Conservation (phyloP, 805 yeast genomes). For the Komagataella ulmi region DNA sequence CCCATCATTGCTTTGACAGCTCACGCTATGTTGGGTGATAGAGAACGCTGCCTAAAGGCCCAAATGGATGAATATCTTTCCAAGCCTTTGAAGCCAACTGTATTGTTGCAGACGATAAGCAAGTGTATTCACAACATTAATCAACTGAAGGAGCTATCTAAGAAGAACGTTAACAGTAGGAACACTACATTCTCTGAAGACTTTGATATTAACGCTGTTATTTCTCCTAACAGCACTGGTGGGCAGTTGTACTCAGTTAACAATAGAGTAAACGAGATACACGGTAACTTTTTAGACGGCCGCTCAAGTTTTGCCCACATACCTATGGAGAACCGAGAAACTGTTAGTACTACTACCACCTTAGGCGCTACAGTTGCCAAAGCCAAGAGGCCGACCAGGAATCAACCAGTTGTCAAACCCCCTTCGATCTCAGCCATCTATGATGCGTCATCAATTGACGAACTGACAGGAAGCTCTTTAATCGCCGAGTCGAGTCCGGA, state of each 20-base stretch:
- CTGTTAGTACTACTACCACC: background rate
- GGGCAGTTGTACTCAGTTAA: background rate
- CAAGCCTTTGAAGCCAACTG: slow-evolving; percentile 75
- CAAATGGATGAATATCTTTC: slow-evolving; percentile 90
- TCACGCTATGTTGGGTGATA: slow-evolving; percentile 88
- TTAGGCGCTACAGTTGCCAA: background rate
- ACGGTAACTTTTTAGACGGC: background rate
- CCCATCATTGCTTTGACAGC: slow-evolving; percentile 89
- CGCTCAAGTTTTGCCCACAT: background rate
- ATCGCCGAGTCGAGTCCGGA: background rate
- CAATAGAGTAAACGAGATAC: background rate
- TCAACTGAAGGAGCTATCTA: slow-evolving; percentile 45
- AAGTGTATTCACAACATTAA: slow-evolving; percentile 66
- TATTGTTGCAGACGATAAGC: slow-evolving; percentile 72
- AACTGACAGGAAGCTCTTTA: background rate
- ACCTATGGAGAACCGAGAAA: background rate
- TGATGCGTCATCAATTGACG: background rate
- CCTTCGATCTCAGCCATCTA: background rate
- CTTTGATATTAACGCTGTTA: background rate
- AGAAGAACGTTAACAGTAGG: slow-evolving; percentile 1
- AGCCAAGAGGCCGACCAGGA: background rate
- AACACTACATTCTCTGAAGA: background rate
- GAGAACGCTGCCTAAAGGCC: slow-evolving; percentile 75
- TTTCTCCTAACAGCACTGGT: background rate
- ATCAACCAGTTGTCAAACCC: background rate